Percentiles rank a stretch among this genome's conserved stretches.
Conservation (phyloP, 2,329 filamentous ascomycete genomes). For the Chalara sp. region DNA sequence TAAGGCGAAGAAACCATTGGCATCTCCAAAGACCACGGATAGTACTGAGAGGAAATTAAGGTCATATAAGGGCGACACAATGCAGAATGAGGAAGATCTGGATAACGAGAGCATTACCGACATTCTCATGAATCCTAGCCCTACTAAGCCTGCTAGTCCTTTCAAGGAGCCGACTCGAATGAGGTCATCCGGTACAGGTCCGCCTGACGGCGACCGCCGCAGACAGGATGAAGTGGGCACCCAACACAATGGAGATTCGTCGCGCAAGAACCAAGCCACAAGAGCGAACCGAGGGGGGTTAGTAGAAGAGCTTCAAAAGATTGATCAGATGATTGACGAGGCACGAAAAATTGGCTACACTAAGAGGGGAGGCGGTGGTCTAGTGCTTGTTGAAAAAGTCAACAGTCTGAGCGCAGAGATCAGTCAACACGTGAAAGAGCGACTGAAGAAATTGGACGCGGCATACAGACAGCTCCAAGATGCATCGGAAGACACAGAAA, state of each 20-base stretch:
- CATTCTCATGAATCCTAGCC: not conserved
- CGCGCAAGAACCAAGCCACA: not conserved
- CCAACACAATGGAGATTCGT: not conserved
- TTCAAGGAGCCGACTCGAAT: not conserved
- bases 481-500: not conserved
- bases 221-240: not conserved
- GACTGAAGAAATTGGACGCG: not conserved
- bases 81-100: too few relatives aligned
- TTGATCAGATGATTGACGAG: not conserved
- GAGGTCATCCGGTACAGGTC: not conserved
- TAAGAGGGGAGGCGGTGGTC: not conserved
- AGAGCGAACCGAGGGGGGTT: not conserved
- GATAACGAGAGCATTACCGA: too few relatives aligned
- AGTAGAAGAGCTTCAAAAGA: not conserved
- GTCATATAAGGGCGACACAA: too few relatives aligned
- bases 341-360: not conserved
- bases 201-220: not conserved
- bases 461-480: not conserved
- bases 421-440: not conserved
- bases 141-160: not conserved
- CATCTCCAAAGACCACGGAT: too few relatives aligned
- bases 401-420: not conserved
- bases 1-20: too few relatives aligned
- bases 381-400: not conserved
- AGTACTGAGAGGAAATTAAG: too few relatives aligned